phyloP scores from a whole-genome alignment of 2,329 filamentous ascomycete species.

The Uncinocarpus reesii region DNA sequence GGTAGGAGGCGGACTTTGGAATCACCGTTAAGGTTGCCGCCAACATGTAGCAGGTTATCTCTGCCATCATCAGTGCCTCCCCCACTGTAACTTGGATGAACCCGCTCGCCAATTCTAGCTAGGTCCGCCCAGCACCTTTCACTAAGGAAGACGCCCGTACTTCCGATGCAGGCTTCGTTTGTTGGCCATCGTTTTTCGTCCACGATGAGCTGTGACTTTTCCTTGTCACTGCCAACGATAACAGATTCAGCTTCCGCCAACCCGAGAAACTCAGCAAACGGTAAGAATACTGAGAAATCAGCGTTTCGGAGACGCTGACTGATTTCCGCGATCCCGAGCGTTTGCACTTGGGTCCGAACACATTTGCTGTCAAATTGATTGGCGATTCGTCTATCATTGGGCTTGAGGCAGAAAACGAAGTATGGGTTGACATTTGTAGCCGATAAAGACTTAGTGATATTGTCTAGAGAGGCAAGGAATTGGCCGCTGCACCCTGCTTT shows the following conservation, averaged over 20 bases:
- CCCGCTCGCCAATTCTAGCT: slow-evolving; percentile 58
- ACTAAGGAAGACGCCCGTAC: slow-evolving; percentile 89
- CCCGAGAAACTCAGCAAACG: slow-evolving; percentile 90
- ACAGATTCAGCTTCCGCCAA: slow-evolving; percentile 73
- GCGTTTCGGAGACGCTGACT: slow-evolving; percentile 85
- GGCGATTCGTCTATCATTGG: slow-evolving; percentile 90
- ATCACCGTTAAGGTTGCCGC: slow-evolving; percentile 35
- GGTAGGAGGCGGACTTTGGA: slow-evolving; percentile 48
- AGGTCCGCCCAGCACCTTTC: slow-evolving; percentile 93
- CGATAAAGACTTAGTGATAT: slow-evolving; percentile 76
- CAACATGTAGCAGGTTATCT: slow-evolving; percentile 50
- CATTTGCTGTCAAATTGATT: slow-evolving; percentile 99
- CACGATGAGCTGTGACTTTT: slow-evolving; percentile 83
- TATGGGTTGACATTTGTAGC: slow-evolving; percentile 81
- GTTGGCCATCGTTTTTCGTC: slow-evolving; percentile 85
- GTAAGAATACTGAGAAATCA: slow-evolving; percentile 91
- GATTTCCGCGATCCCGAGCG: slow-evolving; percentile 92
- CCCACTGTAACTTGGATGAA: slow-evolving; percentile 49
- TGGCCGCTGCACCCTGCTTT: slow-evolving; percentile 84
- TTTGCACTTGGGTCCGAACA: slow-evolving; percentile 86
- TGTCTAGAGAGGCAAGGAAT: slow-evolving; percentile 79
- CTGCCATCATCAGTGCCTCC: slow-evolving; percentile 48
- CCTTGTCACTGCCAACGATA: slow-evolving; percentile 80
- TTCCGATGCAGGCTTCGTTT: slow-evolving; percentile 83
- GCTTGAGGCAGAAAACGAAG: slow-evolving; percentile 94